A percentile compares a stretch with the other conserved stretches of the same genome.
These are phyloP conservation scores for Plectosphaerella plurivora DNA, from an alignment of 2,329 filamentous ascomycete genomes.

Conservation along the genomic window DNA sequence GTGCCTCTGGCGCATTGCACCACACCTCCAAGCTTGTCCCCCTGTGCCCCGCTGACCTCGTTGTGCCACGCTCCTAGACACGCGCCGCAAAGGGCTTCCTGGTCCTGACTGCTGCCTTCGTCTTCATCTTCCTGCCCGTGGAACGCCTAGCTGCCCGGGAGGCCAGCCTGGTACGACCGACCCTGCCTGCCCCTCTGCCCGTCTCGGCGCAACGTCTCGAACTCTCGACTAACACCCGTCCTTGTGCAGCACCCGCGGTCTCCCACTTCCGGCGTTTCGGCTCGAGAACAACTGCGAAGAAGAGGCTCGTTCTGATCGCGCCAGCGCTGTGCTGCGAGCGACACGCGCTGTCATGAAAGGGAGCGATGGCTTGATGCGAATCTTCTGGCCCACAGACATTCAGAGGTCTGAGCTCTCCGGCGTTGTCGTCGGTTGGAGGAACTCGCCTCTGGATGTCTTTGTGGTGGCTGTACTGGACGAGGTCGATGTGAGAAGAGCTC, in stretches of 20 bases:
- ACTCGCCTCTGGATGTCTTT: slow-evolving; percentile 85
- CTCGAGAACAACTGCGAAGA: slow-evolving; percentile 88
- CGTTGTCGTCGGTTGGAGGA: slow-evolving; percentile 92
- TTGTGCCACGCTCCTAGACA: slow-evolving; percentile 46
- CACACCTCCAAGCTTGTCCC: background rate
- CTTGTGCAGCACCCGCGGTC: slow-evolving; percentile 71
- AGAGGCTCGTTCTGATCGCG: slow-evolving; percentile 80
- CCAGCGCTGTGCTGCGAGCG: slow-evolving; percentile 15
- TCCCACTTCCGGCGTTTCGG: slow-evolving; percentile 77
- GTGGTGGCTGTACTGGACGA: slow-evolving; percentile 86
- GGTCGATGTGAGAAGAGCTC: slow-evolving; percentile 64
- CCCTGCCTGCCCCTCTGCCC: slow-evolving; percentile 5
- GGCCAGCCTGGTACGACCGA: slow-evolving; percentile 65
- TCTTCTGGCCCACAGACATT: slow-evolving; percentile 96
- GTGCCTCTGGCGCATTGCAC: slow-evolving; percentile 5
- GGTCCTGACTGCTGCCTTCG: slow-evolving; percentile 78
- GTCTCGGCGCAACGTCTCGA: background rate
- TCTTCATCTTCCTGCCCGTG: slow-evolving; percentile 78
- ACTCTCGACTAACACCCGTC: slow-evolving; percentile 13
- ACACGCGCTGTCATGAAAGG: slow-evolving; percentile 55
- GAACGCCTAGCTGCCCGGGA: slow-evolving; percentile 78
- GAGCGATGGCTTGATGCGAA: slow-evolving; percentile 88
- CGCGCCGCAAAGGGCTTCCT: slow-evolving; percentile 83
- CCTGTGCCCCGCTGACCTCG: background rate
- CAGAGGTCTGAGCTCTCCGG: slow-evolving; percentile 67